Base-by-base conservation (phyloP, 2,329 filamentous ascomycete species). In the Penicillium hesseltinei region DNA sequence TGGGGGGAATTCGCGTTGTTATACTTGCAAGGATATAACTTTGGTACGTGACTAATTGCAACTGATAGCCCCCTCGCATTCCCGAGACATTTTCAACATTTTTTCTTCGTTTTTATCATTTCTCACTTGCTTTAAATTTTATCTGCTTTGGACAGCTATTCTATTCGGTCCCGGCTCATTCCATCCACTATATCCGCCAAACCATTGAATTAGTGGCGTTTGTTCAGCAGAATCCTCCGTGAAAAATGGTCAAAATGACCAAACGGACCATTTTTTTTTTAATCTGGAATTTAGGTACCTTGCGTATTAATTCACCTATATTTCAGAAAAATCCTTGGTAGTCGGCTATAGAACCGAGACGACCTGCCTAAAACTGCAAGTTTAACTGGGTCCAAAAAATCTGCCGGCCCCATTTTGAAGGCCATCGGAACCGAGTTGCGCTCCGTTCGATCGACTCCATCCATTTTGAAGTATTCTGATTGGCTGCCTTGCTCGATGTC, bases 361-460 rank as follows among this genome's bases (percentile, higher is more conserved):
- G 35, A 53, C 54, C 56, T 62, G 33, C 49, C 59, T 60, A 60
- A 52, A 62, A 56, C 45, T 49, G 51, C 25, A 31, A 23, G 4
- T 21, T 29, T 31, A 51, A 49, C 45, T 50, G 11, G 40, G 17
- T 2, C 4, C 42, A 45, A 52, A 51, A 52, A 53, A 31, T 29
- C 25, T 51, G 42, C 31, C 36, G 52, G 13, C 51, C 13, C 44
- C 35, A 29, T 36, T 19, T 36, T 19, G 11, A n/a, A 42, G 9
- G 23, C 17, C n/a, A 50, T 49, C 56, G 52, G 45, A 35, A 38
- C n/a, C 46, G 38, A 61, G 29, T 57, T 51, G 46, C 17, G 42
- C 10, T 48, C 54, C 51, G 38, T 52, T 39, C 42, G 54, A 59
- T 62, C 54, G 51, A 63, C 38, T 29, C 9, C 0, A 27, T 21